These are phyloP conservation scores for Calonectria hawksworthii DNA, from an alignment of 2,329 filamentous ascomycete species.

Conservation along the genomic window DNA sequence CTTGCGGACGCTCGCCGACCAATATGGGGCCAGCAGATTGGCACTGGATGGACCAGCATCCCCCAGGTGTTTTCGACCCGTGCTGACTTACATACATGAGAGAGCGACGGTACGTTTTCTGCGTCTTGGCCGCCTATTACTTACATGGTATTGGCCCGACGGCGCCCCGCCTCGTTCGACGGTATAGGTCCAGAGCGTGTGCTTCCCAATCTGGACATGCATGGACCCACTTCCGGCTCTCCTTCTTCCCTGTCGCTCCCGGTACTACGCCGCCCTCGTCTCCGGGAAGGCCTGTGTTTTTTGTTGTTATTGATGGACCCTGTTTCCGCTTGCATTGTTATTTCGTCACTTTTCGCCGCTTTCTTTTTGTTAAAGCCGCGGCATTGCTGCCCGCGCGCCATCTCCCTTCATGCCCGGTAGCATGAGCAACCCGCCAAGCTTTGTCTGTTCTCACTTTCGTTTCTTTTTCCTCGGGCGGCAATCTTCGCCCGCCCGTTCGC, in stretches of 20 bases:
- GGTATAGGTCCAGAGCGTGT: conserved; percentile 14
- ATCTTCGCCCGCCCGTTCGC: not conserved
- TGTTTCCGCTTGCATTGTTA: not conserved
- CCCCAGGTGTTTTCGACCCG: conserved; percentile 10
- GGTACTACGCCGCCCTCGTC: conserved; percentile 4
- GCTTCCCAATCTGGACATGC: conserved; percentile 19
- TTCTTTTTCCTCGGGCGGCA: not conserved
- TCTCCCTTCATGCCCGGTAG: not conserved
- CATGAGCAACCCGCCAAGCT: not conserved
- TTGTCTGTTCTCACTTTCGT: not conserved
- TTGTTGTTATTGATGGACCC: conserved; percentile 15
- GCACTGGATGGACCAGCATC: conserved; percentile 4
- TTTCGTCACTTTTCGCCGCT: not conserved
- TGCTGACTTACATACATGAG: conserved; percentile 25
- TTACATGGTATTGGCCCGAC: conserved; percentile 23
- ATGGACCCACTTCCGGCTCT: conserved; percentile 5
- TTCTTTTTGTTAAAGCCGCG: not conserved
- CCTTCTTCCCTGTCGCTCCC: not conserved
- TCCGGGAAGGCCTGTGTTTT: conserved; percentile 6
- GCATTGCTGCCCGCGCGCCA: not conserved
- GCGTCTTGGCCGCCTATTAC: conserved; percentile 9
- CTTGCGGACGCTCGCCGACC: not conserved
- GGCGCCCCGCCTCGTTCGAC: conserved; percentile 9
- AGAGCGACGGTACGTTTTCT: not conserved
- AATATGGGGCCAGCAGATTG: conserved; percentile 6